Evolutionary conservation across 2,329 filamentous ascomycete species (phyloP).

Genomic region (Biscogniauxia marginata): DNA sequence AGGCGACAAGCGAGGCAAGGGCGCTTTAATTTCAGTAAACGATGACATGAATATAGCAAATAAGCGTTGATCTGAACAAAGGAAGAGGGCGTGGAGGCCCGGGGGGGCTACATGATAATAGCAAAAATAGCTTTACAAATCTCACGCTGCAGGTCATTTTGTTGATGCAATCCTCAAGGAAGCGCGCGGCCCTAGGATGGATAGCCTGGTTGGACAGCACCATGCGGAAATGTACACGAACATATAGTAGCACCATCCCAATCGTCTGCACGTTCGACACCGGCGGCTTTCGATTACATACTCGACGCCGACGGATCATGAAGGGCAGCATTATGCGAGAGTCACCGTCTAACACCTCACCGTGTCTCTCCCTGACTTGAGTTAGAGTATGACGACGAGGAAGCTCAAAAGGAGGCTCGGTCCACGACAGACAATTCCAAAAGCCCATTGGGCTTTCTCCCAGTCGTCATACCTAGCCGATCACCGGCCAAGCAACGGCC

Average conservation of each 20-base stretch:
- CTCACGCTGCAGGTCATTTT: slow-evolving; percentile 3
- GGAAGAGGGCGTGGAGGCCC: neutral
- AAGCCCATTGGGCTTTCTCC: neutral
- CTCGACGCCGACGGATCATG: neutral
- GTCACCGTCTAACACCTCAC: neutral
- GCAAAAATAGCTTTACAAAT: neutral
- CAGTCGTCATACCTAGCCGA: neutral
- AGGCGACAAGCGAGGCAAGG: neutral
- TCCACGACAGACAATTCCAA: neutral
- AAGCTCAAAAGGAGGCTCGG: slow-evolving; percentile 4
- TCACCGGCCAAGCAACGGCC: slow-evolving; percentile 1
- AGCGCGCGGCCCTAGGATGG: neutral
- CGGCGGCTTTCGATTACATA: neutral
- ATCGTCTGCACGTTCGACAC: neutral
- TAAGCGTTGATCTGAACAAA: neutral
- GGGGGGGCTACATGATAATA: neutral
- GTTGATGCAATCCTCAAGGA: slow-evolving; percentile 2
- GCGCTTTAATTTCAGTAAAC: neutral
- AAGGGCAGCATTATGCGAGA: neutral
- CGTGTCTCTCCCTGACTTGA: neutral
- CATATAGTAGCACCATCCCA: neutral
- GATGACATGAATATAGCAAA: neutral
- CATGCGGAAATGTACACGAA: neutral
- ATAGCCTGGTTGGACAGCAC: neutral
- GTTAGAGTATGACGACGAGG: slow-evolving; percentile 13